These are phyloP conservation scores for Gyromitra esculenta DNA, from an alignment of 2,329 filamentous ascomycete species.

Conservation along the genomic window DNA sequence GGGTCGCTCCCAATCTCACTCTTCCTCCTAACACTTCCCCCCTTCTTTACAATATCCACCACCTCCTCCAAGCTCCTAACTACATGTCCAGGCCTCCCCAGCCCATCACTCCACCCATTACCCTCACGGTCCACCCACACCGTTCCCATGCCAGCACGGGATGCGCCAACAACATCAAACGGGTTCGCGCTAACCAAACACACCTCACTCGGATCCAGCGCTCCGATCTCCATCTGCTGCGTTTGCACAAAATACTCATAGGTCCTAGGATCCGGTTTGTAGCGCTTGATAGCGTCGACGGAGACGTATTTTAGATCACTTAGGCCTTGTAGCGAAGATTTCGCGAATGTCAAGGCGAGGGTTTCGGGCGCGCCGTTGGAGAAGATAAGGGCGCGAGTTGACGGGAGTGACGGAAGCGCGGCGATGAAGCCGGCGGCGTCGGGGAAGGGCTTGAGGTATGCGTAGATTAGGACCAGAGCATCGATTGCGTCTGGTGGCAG, in stretches of 20 bases:
- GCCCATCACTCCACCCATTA: constrained; percentile 72
- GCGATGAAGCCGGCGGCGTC: constrained; percentile 70
- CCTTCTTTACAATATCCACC: constrained; percentile 40
- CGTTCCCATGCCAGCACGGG: constrained; percentile 69
- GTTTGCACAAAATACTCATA: constrained; percentile 70
- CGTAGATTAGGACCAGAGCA: constrained; percentile 71
- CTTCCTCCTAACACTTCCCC: not conserved
- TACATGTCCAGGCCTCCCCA: constrained; percentile 62
- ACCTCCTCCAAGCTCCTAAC: constrained; percentile 54
- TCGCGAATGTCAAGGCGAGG: constrained; percentile 68
- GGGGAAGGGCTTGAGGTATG: constrained; percentile 71
- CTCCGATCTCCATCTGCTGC: constrained; percentile 41
- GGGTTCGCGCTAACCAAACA: constrained; percentile 79
- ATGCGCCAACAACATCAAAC: constrained; percentile 76
- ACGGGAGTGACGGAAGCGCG: constrained; percentile 61
- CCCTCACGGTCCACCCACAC: constrained; percentile 74
- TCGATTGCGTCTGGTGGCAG: constrained; percentile 64
- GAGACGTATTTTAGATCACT: constrained; percentile 65
- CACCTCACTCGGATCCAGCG: constrained; percentile 64
- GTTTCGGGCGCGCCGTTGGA: constrained; percentile 75
- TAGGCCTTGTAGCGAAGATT: constrained; percentile 60
- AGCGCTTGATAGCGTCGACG: constrained; percentile 62
- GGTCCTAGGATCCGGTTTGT: constrained; percentile 72
- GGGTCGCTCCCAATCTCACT: constrained; percentile 1
- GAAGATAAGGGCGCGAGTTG: constrained; percentile 69